Base-by-base conservation (phyloP, 2,329 filamentous ascomycete genomes). In the Verticillium nonalfalfae region DNA sequence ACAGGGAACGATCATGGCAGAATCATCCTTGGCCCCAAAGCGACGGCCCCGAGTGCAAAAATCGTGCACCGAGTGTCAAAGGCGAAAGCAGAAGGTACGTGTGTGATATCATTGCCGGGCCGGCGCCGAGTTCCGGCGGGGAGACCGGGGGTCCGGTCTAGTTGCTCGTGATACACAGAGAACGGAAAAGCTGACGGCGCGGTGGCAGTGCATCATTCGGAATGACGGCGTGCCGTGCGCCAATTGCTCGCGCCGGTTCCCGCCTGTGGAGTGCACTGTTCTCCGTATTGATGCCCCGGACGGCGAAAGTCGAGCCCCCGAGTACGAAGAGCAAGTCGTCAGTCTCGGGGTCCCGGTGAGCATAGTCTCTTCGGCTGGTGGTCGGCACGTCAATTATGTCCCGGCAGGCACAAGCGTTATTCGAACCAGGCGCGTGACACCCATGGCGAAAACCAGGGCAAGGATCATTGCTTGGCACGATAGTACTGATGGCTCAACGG, bases 21-120 rank as follows among this genome's bases (percentile, higher is more conserved):
- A 26, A 26, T 15, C 26, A 5, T 34, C 14, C 21, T 26, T n/a
- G 13, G 21, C 38, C 34, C 34, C 61, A 21, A 65, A 65, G 35
- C 50, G 60, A 34, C 62, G 64, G 38, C 36, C 56, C 38, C 61
- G 64, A 21, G 55, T 60, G 10, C 65, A 65, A n/a, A 65, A 65
- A 56, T 65, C 65, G 35, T 66, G 65, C 56, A 64, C 62, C 31
- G 63, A 66, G 31, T 66, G 62, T 26, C 63, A 65, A 54, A 59
- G 62, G 36, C 59, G 63, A 15, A 66, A 66, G 59, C 63, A 66
- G 39, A 66, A 64, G 63, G 65, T 65, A 21, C 58, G 64, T 58
- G 7, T 13, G 35, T 3, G 45, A 4, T 7, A 26, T 15, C 15
- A 31, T 45, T 10, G 6, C 31, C 36, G 11, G 36, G 26, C 56